Percentiles rank a stretch among this genome's conserved stretches.
phyloP scores from a whole-genome alignment of 306 rosid species.

The Amphicarpaea edgeworthii region DNA sequence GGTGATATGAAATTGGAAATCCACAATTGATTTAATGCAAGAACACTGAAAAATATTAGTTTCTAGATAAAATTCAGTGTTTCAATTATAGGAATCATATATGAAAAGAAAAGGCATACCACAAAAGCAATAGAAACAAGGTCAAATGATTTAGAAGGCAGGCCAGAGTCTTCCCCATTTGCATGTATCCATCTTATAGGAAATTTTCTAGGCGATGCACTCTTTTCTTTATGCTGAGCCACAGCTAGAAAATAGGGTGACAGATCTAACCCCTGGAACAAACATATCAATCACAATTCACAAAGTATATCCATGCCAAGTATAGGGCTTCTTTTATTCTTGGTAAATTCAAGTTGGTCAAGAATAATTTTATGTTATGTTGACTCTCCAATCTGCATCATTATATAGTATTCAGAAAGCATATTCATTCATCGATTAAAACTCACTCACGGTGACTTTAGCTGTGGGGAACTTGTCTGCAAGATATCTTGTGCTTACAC shows the following conservation, averaged over 20 bases:
- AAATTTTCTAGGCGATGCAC: constrained; percentile 48
- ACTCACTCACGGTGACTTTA: constrained; percentile 54
- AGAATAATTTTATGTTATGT: background rate
- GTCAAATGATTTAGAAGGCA: constrained; percentile 65
- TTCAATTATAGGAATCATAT: constrained; percentile 15
- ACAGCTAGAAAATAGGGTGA: constrained; percentile 77
- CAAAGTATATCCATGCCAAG: constrained; percentile 9
- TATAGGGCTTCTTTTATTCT: constrained; percentile 35
- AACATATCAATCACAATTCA: constrained; percentile 28
- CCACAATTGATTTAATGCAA: constrained; percentile 14
- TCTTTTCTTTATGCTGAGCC: constrained; percentile 68
- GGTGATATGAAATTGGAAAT: constrained; percentile 6
- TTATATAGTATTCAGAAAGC: constrained; percentile 14
- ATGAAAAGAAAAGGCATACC: constrained; percentile 53
- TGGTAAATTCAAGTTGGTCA: constrained; percentile 27
- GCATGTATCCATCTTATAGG: constrained; percentile 72
- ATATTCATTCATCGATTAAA: constrained; percentile 30
- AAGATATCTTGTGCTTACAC: constrained; percentile 65
- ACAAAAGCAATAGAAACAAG: constrained; percentile 62
- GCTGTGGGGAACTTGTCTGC: constrained; percentile 67
- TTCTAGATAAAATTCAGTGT: constrained; percentile 3
- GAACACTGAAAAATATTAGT: background rate
- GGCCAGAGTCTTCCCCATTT: constrained; percentile 71
- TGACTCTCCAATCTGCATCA: constrained; percentile 11
- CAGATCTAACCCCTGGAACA: constrained; percentile 72